Base-by-base conservation (phyloP, 2,329 filamentous ascomycete species). In the Fusarium bulbicola region DNA sequence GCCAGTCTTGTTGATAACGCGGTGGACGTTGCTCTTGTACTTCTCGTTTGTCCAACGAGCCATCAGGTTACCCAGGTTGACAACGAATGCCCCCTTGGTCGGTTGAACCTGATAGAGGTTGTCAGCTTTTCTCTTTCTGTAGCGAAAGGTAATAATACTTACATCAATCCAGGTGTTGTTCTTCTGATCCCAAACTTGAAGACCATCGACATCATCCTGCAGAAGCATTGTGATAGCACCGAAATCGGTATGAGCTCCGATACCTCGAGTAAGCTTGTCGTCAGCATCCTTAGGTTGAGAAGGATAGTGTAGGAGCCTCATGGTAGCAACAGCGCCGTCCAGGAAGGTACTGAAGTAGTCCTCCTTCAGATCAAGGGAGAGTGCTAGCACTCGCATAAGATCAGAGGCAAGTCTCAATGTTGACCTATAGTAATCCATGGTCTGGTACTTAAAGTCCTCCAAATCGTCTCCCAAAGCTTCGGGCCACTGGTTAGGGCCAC, bases 181-280 rank as follows among this genome's bases (percentile, higher is more conserved):
- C 8, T 81, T 66, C 21, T 80, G 78, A 65, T 88, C 83, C 59
- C 85, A 82, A 7, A 90, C 86, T 72, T 90, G 83, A 5, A 90
- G 82, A 1, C 87, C 88, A 36, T 84, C 83, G 20, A 84, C 80
- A 6, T 80, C 79, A 65, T 87, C 86, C 73, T 89, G 87, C 7
- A 89, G 81, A 16, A 90, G 83, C 36, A 90, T 81, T 2, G 88
- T 90, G 49, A 90, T 84, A 52, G 85, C 85, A n/a, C 87, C 86
- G 69, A 88, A 90, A 73, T 89, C 88, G 2, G 86, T 88, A 70
- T 89, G 88, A 7, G 85, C 86, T 1, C 87, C 86, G 5, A 82
- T 80, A 79, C 84, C 60, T 73, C 83, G 46, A 74, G 79, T 77
- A 75, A 81, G 77, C 46, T 77, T 79, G 53, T 79, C 76, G 34